Base-by-base conservation (phyloP, 2,329 filamentous ascomycete genomes). In the Colletotrichum simmondsii region DNA sequence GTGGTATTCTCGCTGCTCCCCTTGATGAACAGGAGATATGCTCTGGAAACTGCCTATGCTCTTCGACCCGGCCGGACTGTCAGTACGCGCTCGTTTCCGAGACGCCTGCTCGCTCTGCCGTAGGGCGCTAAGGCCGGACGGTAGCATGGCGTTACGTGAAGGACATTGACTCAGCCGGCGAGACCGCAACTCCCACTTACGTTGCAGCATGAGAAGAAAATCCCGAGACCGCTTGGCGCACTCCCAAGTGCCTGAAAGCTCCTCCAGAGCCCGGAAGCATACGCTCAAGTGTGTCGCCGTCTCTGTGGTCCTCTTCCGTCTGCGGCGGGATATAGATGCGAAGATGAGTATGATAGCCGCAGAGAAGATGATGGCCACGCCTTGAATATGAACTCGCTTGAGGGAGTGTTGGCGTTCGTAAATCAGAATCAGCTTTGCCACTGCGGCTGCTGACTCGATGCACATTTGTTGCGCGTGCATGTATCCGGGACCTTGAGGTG, bases 221-320 rank as follows among this genome's bases (percentile, higher is more conserved):
- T 77, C 77, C 14, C 74, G 73, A 1, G 76, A 71, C 5, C 74
- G 64, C 65, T 77, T 78, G 7, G 77, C 76, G 64, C 73, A 77
- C 58, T 78, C 77, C 77, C 77, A 78, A 19, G 59, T 49, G 7
- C 58, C n/a, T 14, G 65, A 69, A 2, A 72, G 30, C 30, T 77
- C 76, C 4, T 78, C 77, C 0, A 79, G 64, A 1, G 78, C 77
- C 37, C 77, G 68, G 52, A 77, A 77, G 71, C 78, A 79, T 2
- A 75, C 61, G 54, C 74, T 77, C 5, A 79, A 70, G 42, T 78
- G 67, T 2, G 56, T 65, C 12, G 60, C 46, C 2, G 63, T 63
- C 28, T 63, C 74, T 19, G 2, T 67, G 53, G 24, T 74, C 67
- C 16, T 75, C 66, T 35, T 74, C 64, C 11, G 37, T 22, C 4